These are phyloP conservation scores for Pythium folliculosum DNA, from an alignment of 352 stramenopile genomes.

Conservation along the genomic window DNA sequence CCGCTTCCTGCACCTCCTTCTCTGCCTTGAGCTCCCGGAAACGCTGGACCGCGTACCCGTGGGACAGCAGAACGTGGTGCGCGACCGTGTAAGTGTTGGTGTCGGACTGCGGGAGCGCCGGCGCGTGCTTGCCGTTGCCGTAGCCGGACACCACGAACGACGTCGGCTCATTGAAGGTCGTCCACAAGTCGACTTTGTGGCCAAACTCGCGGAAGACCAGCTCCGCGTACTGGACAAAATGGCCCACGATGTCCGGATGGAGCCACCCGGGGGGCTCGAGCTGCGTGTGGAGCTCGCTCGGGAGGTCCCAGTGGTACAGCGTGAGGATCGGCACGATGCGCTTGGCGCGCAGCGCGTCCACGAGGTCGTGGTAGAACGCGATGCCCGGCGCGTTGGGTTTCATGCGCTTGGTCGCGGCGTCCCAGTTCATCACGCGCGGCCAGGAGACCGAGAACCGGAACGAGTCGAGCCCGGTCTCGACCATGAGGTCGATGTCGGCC, in stretches of 20 bases:
- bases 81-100: slow-evolving; percentile 57
- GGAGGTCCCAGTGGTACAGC: slow-evolving; percentile 97
- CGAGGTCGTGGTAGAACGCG: slow-evolving; percentile 92
- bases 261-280: slow-evolving; percentile 73
- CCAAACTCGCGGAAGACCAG: slow-evolving; percentile 93
- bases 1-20: slow-evolving; percentile 37
- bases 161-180: slow-evolving; percentile 95
- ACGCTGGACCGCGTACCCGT: slow-evolving; percentile 81
- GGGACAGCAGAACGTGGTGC: slow-evolving; percentile 92
- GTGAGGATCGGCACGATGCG: slow-evolving; percentile 92
- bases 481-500: slow-evolving; percentile 93
- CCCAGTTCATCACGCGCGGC: slow-evolving; percentile 90
- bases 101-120: slow-evolving; percentile 33
- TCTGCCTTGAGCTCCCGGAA: slow-evolving; percentile 81
- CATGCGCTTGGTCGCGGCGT: slow-evolving; percentile 49
- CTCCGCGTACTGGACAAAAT: slow-evolving; percentile 89
- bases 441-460: slow-evolving; percentile 95
- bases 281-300: slow-evolving; percentile 80
- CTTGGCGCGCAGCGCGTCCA: slow-evolving; percentile 79
- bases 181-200: slow-evolving; percentile 91
- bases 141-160: slow-evolving; percentile 89
- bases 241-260: slow-evolving; percentile 50
- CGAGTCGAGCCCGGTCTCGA: slow-evolving; percentile 84
- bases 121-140: slow-evolving; percentile 56
- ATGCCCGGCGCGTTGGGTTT: slow-evolving; percentile 86